Evolutionary conservation across 1,139 yeast genomes (phyloP).

Genomic region (Candida tetrigidarum): DNA sequence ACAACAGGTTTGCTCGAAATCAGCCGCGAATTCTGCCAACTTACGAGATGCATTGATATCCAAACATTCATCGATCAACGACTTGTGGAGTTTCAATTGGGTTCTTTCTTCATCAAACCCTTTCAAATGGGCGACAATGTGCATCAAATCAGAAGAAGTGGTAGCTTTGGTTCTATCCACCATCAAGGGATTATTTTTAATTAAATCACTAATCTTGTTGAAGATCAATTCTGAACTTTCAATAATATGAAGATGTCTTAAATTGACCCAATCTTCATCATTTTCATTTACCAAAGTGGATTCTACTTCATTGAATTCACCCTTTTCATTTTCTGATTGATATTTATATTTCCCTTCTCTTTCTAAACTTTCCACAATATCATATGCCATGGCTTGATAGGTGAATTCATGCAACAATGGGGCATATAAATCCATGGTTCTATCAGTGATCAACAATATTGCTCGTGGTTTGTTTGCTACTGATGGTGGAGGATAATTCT

Average conservation of each 20-base stretch:
- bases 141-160: constrained; percentile 62
- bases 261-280: constrained; percentile 75
- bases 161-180: constrained; percentile 66
- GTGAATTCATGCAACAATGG: constrained; percentile 90
- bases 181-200: constrained; percentile 72
- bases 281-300: constrained; percentile 56
- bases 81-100: constrained; percentile 61
- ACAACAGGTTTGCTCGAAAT: constrained; percentile 73
- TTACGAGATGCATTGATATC: constrained; percentile 54
- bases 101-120: constrained; percentile 72
- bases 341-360: constrained; percentile 62
- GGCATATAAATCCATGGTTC: constrained; percentile 82
- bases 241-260: constrained; percentile 78
- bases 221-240: constrained; percentile 72
- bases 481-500: constrained; percentile 65
- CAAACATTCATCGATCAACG: constrained; percentile 61
- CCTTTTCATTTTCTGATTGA: constrained; percentile 62
- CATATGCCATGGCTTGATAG: constrained; percentile 95
- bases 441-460: constrained; percentile 74
- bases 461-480: constrained; percentile 67
- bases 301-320: constrained; percentile 48
- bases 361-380: constrained; percentile 56
- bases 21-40: constrained; percentile 64
- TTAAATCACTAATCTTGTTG: constrained; percentile 65
- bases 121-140: constrained; percentile 67